Evolutionary conservation across 345 rosid species (phyloP), one percentile per base, ranked within the genome.

Genomic region (Populus davidiana): DNA sequence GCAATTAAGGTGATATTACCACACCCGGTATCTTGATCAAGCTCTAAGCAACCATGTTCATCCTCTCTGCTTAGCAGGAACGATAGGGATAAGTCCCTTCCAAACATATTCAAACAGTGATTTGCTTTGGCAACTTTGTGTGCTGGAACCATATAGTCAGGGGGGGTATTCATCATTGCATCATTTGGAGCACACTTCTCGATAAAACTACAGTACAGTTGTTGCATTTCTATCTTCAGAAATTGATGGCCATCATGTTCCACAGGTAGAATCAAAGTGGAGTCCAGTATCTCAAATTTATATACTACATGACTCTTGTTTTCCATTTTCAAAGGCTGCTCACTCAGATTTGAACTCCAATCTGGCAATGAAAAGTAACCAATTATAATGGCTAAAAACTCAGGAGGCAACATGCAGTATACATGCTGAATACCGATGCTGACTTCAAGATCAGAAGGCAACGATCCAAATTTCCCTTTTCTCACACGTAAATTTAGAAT

Each of bases 291-390:
- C 85, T 94, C 97, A 79, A 93, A 68, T 86, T 90, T 94, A 80
- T 88, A 93, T 21, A 85, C 76, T 71, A 90, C 38, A 20, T 82
- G 35, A 50, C 63, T 74, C 74, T 75, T 82, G 68, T 70, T 76
- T 78, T 77, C 82, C 11, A 38, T 65, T 38, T 65, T 73, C 63
- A 56, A 23, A 67, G 83, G 81, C 78, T 86, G 92, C 71, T 79
- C 54, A 73, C 78, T 79, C 25, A 84, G 72, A 80, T 77, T 79
- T 65, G 84, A 80, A 79, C 78, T 85, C 98, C 98, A 93, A 72
- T 89, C 98, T 63, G 92, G 90, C 86, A 90, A 85, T 49, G 93
- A 88, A 82, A 93, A 93, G 81, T 94, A 94, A 66, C 97, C 98
- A 72, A 90, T 90, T 75, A 94, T 66, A 75, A 91, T 83, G 75